These are phyloP conservation scores for Phytophthora litchii DNA, from an alignment of 352 stramenopile species.

Conservation along the genomic window DNA sequence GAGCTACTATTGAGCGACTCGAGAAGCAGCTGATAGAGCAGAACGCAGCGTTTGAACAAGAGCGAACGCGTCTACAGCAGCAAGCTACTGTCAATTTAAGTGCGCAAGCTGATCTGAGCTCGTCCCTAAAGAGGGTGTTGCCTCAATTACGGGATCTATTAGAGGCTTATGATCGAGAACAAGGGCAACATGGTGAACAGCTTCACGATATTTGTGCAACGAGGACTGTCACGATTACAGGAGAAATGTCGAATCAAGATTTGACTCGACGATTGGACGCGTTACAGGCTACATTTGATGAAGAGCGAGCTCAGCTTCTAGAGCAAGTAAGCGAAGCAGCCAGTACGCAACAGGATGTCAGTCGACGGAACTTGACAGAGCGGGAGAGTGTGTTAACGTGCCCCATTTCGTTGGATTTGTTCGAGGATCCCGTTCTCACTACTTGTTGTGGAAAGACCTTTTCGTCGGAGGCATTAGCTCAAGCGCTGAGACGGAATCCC, in stretches of 20 bases:
- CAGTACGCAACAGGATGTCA: constrained; percentile 10
- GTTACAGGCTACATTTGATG: constrained; percentile 12
- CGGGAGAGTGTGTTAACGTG: constrained; percentile 26
- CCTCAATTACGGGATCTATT: constrained; percentile 17
- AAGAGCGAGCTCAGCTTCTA: constrained; percentile 23
- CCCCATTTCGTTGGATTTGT: constrained; percentile 34
- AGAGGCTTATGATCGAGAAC: constrained; percentile 20
- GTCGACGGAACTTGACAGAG: constrained; percentile 6
- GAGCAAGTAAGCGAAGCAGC: constrained; percentile 18
- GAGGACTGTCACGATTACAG: constrained; percentile 1
- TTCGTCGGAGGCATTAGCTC: constrained; percentile 15
- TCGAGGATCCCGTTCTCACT: constrained; percentile 29
- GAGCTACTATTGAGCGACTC: constrained; percentile 8
- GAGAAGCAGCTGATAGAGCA: constrained; percentile 21
- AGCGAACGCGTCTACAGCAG: constrained; percentile 14
- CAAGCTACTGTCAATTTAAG: constrained; percentile 5
- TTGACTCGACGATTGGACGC: constrained; percentile 8
- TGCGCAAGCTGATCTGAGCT: constrained; percentile 10
- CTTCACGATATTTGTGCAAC: neutral
- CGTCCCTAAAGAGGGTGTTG: constrained; percentile 14
- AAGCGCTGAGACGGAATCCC: constrained; percentile 11
- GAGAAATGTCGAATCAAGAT: constrained; percentile 1
- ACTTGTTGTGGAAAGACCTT: constrained; percentile 35
- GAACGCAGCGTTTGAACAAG: constrained; percentile 9
- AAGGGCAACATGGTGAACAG: constrained; percentile 1